Evolutionary conservation across 2,329 filamentous ascomycete species (phyloP), one percentile per base, ranked within the genome.

Genomic region (Fusarium solani-melongenae): DNA sequence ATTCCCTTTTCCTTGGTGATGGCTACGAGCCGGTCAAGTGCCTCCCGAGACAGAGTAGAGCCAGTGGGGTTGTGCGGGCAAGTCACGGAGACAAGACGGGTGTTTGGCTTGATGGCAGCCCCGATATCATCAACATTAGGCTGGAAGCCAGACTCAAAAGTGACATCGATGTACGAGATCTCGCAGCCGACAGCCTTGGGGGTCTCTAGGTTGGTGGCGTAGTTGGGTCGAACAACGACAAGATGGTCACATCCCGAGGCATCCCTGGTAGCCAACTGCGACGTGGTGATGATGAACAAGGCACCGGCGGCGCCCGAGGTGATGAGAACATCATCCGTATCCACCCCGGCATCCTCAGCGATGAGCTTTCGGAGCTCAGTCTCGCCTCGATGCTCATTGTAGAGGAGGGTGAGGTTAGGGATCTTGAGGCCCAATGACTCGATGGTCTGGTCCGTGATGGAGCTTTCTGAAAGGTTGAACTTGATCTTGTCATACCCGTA

Each of bases 381-480:
- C 38, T 64, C 72, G 22, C 76, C 73, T 15, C 64, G 67, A 17
- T 77, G 70, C 51, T 77, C 76, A 14, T 71, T 75, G 56, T 77
- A 76, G 15, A 76, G 67, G 6, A 76, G 69, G 15, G 70, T 69
- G 24, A 69, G 49, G 24, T 71, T 56, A 0, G 74, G 75, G 31
- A 77, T 70, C 15, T 65, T 38, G 7, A 78, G 49, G 9, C 56
- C 57, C 14, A 78, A 46, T 15, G 65, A 67, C 0, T 67, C 44
- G 2, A 78, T 44, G n/a, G 62, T 75, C 51, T 76, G 74, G 39
- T 77, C 76, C 7, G 71, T 57, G 46, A 78, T 67, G 38, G 73
- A 70, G 49, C 73, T 78, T 46, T 78, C 77, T 5, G 75, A 75
- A 9, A 78, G 67, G 36, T 77, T 78, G 62, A 72, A 71, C 24